Base-by-base conservation (phyloP, 2,329 filamentous ascomycete species). In the Xylaria sp. region DNA sequence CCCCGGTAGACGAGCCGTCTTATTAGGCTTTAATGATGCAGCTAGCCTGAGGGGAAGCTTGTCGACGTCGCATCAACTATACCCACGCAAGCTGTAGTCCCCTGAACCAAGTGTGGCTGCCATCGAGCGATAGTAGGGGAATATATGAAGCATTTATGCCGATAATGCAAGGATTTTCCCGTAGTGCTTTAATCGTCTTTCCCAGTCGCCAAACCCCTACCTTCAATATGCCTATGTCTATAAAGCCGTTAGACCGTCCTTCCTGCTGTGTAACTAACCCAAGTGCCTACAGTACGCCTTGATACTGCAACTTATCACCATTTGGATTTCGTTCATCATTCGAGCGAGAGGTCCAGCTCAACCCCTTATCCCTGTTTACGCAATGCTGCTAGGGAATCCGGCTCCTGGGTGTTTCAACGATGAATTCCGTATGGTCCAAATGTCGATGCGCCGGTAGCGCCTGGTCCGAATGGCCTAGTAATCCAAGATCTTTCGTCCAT, bases 41-140 rank as follows among this genome's bases (percentile, higher is more conserved):
- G 68, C 62, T 57, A 36, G 43, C 63, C 72, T 74, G 73, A 76
- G 72, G 75, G 74, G 72, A 75, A 75, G 75, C 73, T 72, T 75
- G 74, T 72, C 66, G 62, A 72, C 3, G 75, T 77, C 60, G 75
- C 68, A 75, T 75, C 61, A 43, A 36, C 54, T 64, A 58, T 67
- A 66, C 62, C 52, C 52, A 36, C 65, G 67, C 69, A 63, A 49
- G 61, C 48, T 41, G 39, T 20, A 52, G 15, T 31, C 28, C 58
- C 52, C 62, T 62, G 54, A 28, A 25, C 57, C 20, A 56, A 33
- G 51, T 49, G 60, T 61, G 64, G 56, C 25, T 25, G 51, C 56
- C 63, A 31, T 58, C 48, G 43, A 66, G 57, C 43, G 43, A 57
- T 57, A 41, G 41, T 13, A 51, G 9, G 23, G 23, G 20, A 33